Percentiles rank a stretch among this genome's conserved stretches.
Conservation (phyloP, 1,284 basidiomycete species). For the Papiliotrema flavescens region DNA sequence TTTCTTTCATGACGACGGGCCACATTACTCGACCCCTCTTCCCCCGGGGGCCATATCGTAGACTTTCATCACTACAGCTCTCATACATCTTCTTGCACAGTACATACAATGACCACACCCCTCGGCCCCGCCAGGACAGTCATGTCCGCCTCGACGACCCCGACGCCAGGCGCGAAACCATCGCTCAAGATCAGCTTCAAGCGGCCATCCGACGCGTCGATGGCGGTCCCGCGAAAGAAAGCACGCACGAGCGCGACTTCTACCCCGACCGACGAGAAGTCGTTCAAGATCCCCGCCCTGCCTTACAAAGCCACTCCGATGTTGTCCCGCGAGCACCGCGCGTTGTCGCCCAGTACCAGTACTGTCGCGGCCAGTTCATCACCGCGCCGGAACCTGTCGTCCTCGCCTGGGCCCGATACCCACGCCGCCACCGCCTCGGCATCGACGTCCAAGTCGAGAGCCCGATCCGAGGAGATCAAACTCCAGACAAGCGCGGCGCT, state of each 20-base stretch:
- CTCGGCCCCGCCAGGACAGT: neutral
- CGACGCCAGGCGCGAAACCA: neutral
- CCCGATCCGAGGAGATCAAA: neutral
- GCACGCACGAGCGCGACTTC: neutral
- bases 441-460: neutral
- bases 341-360: conserved; percentile 38
- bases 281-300: conserved; percentile 20
- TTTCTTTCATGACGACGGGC: neutral
- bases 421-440: neutral
- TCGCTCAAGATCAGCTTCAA: neutral
- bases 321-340: neutral
- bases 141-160: neutral
- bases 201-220: neutral
- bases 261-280: neutral
- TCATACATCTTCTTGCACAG: neutral
- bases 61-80: neutral
- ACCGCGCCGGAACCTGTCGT: conserved; percentile 17
- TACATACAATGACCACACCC: neutral
- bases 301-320: neutral
- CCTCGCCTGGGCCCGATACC: conserved; percentile 9
- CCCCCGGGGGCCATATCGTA: neutral
- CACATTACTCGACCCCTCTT: neutral
- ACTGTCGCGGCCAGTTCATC: conserved; percentile 44
- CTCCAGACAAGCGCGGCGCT: conserved; percentile 23
- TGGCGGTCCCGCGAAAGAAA: neutral